Conservation (phyloP, 164 flowering plant species). For the Magnolia officinalis region DNA sequence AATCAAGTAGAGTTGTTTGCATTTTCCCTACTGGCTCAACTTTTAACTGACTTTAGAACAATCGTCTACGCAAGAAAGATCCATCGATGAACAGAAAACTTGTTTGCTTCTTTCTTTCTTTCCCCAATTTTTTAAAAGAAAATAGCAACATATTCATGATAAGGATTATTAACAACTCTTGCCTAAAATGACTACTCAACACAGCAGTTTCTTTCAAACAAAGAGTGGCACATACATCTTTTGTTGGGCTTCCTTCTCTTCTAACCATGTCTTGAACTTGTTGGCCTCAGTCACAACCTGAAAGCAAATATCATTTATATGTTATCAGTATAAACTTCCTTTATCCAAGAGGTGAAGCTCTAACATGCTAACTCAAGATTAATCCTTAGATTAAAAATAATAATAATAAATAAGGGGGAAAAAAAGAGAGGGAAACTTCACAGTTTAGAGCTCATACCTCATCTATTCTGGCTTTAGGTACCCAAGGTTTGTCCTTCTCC, state of each 20-base stretch:
- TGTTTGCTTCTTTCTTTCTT: too few relatives aligned
- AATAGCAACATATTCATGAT: too few relatives aligned
- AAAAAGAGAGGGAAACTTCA: not conserved
- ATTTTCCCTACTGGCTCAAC: too few relatives aligned
- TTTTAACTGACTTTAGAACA: too few relatives aligned
- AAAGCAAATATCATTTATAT: slow-evolving; percentile 6
- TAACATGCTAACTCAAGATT: not conserved
- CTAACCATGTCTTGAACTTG: slow-evolving; percentile 71
- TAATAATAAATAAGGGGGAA: too few relatives aligned
- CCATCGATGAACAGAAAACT: too few relatives aligned
- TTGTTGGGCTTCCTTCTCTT: slow-evolving; percentile 79
- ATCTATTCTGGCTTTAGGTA: slow-evolving; percentile 71
- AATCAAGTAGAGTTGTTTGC: too few relatives aligned
- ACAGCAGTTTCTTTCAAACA: not conserved
- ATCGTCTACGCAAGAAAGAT: too few relatives aligned
- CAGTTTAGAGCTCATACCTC: slow-evolving; percentile 47
- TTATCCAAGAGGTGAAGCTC: not conserved
- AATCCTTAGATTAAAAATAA: not conserved
- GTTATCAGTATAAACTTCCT: not conserved
- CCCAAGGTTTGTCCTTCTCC: slow-evolving; percentile 86
- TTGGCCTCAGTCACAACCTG: slow-evolving; percentile 66
- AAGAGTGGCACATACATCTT: slow-evolving; percentile 49
- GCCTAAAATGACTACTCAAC: too few relatives aligned
- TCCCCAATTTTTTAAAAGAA: too few relatives aligned
- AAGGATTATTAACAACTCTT: too few relatives aligned